Conservation (phyloP, 2,329 filamentous ascomycete species). For the Albifimbria verrucaria region DNA sequence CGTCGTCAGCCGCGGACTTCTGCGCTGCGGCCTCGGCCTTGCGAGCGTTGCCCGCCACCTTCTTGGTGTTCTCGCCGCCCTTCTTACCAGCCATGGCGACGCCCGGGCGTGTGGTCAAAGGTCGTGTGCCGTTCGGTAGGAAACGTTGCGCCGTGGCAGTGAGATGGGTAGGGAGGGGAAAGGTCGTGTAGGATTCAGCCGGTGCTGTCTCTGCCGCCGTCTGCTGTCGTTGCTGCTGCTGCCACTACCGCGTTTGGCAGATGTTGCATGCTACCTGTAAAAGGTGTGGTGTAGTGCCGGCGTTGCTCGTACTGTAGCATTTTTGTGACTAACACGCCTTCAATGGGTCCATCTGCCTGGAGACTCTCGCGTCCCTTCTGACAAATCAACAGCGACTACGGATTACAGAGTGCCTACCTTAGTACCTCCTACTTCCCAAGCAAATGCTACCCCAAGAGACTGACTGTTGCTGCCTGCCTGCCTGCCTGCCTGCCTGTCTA, state of each 20-base stretch:
- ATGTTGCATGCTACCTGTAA: background rate
- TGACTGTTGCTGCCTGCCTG: too few relatives aligned
- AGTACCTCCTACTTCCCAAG: too few relatives aligned
- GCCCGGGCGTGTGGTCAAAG: background rate
- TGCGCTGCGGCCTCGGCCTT: constrained; percentile 84
- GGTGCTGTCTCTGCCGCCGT: background rate
- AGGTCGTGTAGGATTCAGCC: background rate
- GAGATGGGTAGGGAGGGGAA: background rate
- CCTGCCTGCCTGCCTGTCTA: too few relatives aligned
- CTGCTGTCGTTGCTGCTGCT: too few relatives aligned
- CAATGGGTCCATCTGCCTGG: too few relatives aligned
- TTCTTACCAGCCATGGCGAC: constrained; percentile 68
- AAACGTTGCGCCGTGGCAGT: background rate
- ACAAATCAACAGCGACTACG: too few relatives aligned
- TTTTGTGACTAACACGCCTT: too few relatives aligned
- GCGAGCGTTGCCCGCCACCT: constrained; percentile 82
- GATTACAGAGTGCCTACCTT: too few relatives aligned
- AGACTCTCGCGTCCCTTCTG: too few relatives aligned
- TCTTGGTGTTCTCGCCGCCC: constrained; percentile 78
- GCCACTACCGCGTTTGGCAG: background rate
- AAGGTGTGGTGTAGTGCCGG: background rate
- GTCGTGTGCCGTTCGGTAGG: too few relatives aligned
- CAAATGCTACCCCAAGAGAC: too few relatives aligned
- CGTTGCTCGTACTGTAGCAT: too few relatives aligned
- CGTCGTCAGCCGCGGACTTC: constrained; percentile 71